Conservation (phyloP, 305 asterid genomes). For the Fraxinus paxiana region DNA sequence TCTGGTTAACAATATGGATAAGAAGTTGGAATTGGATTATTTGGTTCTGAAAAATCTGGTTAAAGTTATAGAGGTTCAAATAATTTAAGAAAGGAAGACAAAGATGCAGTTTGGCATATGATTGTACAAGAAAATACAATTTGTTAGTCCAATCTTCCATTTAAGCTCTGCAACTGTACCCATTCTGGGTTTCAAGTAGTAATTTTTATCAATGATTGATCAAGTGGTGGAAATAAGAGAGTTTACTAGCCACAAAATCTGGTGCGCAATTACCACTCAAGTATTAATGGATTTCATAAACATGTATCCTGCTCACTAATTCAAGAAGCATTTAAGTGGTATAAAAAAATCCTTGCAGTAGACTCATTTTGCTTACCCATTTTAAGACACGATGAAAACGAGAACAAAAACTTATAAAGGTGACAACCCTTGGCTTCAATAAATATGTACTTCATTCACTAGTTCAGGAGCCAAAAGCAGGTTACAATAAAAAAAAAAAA, state of each 20-base stretch:
- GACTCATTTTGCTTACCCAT: background rate
- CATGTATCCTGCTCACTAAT: background rate
- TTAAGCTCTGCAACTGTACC: background rate
- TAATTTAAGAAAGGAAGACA: background rate
- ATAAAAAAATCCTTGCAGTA: background rate
- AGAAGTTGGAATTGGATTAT: background rate
- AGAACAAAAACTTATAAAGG: background rate
- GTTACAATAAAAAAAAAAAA: background rate
- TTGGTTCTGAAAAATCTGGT: background rate
- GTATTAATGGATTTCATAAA: background rate
- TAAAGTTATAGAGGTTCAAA: background rate
- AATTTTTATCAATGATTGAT: background rate
- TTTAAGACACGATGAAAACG: background rate
- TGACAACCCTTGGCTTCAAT: background rate
- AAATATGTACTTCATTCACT: slow-evolving; percentile 16
- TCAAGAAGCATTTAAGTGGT: background rate
- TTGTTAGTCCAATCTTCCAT: background rate
- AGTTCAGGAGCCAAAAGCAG: slow-evolving; percentile 13
- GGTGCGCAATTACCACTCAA: background rate
- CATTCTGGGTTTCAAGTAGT: background rate
- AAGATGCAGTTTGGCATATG: background rate
- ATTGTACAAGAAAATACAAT: background rate
- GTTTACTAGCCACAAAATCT: background rate
- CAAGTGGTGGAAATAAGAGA: background rate
- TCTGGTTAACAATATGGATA: background rate